Evolutionary conservation across 768 basidiomycete species (phyloP).

Genomic region (Tylopilus intermedius): DNA sequence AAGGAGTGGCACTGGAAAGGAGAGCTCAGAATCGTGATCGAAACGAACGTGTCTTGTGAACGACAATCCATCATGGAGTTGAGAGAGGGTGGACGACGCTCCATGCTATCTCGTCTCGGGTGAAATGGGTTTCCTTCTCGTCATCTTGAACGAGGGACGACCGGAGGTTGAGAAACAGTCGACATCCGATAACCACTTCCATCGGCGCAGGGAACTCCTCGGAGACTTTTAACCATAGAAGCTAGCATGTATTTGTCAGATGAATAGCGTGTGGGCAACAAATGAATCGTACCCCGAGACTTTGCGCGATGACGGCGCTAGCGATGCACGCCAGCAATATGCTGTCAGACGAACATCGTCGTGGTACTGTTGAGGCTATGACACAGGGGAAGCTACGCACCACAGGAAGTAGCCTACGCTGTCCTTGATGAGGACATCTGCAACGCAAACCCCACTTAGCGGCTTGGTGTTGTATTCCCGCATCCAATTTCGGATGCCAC

Average conservation of each 20-base stretch:
- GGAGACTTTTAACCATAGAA: conserved; percentile 5
- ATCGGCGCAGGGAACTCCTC: background rate
- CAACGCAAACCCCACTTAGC: background rate
- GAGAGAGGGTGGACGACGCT: background rate
- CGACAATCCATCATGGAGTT: background rate
- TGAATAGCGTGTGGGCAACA: too few species aligned
- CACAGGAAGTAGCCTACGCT: conserved; percentile 15
- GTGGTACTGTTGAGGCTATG: too few species aligned
- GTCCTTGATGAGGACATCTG: conserved; percentile 9
- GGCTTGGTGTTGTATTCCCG: background rate
- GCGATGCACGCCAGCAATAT: conserved; percentile 7
- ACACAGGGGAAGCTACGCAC: background rate
- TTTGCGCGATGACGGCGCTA: background rate
- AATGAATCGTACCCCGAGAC: conserved; percentile 3
- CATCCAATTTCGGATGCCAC: background rate
- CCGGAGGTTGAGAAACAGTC: conserved; percentile 4
- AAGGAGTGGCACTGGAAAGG: background rate
- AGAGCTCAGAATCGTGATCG: background rate
- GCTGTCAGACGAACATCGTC: background rate
- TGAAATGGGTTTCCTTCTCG: background rate
- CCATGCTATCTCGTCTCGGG: background rate
- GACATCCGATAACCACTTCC: conserved; percentile 2
- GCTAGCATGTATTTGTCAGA: background rate
- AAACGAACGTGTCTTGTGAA: background rate
- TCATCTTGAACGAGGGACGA: background rate